A percentile compares a stretch with the other conserved stretches of the same genome.
Evolutionary conservation across 345 rosid species (phyloP).

Genomic region (Citrus mangshanensis): DNA sequence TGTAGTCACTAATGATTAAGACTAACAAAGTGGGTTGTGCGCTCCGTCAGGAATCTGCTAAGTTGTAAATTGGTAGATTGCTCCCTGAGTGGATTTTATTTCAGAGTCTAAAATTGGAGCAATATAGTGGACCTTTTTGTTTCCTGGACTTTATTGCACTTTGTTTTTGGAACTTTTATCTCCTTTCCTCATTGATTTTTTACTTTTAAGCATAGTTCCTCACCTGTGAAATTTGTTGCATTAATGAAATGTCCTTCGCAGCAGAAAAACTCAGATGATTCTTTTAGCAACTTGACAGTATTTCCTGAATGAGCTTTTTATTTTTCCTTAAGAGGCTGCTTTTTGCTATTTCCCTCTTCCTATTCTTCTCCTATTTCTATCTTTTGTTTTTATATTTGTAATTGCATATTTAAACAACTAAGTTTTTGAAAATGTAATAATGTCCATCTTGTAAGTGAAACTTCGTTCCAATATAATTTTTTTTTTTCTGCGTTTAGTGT

Average conservation of each 20-base stretch:
- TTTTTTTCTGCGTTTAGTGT: background rate
- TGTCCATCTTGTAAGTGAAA: background rate
- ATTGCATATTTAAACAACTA: background rate
- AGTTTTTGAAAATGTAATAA: background rate
- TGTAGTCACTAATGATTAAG: background rate
- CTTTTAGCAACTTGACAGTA: background rate
- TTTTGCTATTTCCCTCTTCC: background rate
- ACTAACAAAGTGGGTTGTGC: background rate
- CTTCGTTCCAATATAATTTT: background rate
- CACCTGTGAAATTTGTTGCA: background rate
- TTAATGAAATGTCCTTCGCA: background rate
- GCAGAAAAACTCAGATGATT: background rate
- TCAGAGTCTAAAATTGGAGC: background rate
- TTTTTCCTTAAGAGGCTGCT: background rate
- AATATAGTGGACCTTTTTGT: background rate
- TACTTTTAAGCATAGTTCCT: background rate
- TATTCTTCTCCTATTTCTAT: background rate
- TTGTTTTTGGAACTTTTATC: background rate
- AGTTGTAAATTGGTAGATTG: background rate
- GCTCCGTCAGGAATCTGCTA: background rate
- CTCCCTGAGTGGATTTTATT: background rate
- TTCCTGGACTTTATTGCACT: background rate
- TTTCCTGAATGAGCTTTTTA: background rate
- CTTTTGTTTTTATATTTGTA: background rate
- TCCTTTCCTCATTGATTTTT: background rate